Percentiles rank a stretch among this genome's conserved stretches.
These are phyloP conservation scores for Globisporangium spiculum DNA, from an alignment of 352 stramenopile genomes.

Conservation along the genomic window DNA sequence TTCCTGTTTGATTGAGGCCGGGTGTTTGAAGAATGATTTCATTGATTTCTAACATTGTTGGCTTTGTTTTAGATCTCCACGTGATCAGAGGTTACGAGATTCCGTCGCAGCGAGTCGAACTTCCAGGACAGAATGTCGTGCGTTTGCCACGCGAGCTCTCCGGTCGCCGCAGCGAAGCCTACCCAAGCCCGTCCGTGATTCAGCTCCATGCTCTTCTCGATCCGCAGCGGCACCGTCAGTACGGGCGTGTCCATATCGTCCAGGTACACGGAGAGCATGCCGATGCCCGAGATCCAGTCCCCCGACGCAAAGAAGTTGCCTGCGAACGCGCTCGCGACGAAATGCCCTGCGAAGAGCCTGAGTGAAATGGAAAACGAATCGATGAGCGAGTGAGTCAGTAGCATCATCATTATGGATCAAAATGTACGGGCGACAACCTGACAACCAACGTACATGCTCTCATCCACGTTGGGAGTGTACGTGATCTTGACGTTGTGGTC, in stretches of 20 bases:
- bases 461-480: conserved; percentile 75
- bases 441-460: conserved; percentile 42
- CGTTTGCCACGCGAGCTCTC: conserved; percentile 77
- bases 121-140: conserved; percentile 87
- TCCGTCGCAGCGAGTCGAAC: conserved; percentile 60
- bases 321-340: conserved; percentile 48
- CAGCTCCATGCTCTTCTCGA: conserved; percentile 79
- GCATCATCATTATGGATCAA: neutral
- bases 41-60: neutral
- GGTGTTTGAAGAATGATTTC: neutral
- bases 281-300: conserved; percentile 59
- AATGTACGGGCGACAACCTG: neutral
- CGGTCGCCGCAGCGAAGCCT: conserved; percentile 91
- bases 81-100: conserved; percentile 21
- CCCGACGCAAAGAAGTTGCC: conserved; percentile 69
- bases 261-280: conserved; percentile 85
- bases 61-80: conserved; percentile 1
- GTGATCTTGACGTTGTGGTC: conserved; percentile 60
- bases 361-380: neutral
- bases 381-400: neutral
- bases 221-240: conserved; percentile 82
- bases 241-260: conserved; percentile 78
- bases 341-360: conserved; percentile 60
- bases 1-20: neutral
- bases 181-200: conserved; percentile 86